Evolutionary conservation across 2,329 filamentous ascomycete species (phyloP), one percentile per base, ranked within the genome.

Genomic region (Botryotinia narcissicola): DNA sequence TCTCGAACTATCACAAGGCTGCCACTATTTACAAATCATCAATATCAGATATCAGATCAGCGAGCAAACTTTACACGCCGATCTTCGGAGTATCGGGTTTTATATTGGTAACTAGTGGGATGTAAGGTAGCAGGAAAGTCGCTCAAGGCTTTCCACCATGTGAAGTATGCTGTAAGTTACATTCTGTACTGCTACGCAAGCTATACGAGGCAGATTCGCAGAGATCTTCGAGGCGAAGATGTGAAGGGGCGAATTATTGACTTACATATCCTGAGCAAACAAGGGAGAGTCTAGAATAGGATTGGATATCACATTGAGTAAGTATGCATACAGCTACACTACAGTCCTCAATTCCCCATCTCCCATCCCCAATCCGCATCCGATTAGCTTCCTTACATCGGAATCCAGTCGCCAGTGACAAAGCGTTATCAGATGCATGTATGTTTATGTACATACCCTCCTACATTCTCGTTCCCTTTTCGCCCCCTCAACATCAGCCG

Each of bases 401-500:
- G 44, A 14, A 25, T 7, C 20, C 29, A 18, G 29, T 35, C n/a
- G 18, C 29, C 29, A 25, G 62, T 35, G 20, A 29, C 42, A 66
- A 48, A 48, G 42, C 35, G 14, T 25, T 44, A 25, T 25, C 42
- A 48, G 29, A 66, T 66, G 20, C 18, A 25, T 8, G 20, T 35
- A 18, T 35, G 42, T 48, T 48, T 0, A 35, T 14, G 29, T 37
- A 20, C 32, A 35, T 37, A 22, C 9, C 32, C 57, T 60, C 59
- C 35, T 37, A 12, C 29, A 48, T 67, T 51, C 63, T 51, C 64
- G 44, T 54, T 29, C 46, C 10, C 18, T 67, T 67, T 54, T 67
- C 46, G 46, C 46, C 64, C 64, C 64, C 32, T 40, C 64, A 12
- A 40, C 32, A 54, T 67, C 64, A 67, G 32, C 22, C 64, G 64